These are phyloP conservation scores for Penicillium psychrofluorescens DNA, from an alignment of 495 filamentous ascomycete species.

Conservation along the genomic window DNA sequence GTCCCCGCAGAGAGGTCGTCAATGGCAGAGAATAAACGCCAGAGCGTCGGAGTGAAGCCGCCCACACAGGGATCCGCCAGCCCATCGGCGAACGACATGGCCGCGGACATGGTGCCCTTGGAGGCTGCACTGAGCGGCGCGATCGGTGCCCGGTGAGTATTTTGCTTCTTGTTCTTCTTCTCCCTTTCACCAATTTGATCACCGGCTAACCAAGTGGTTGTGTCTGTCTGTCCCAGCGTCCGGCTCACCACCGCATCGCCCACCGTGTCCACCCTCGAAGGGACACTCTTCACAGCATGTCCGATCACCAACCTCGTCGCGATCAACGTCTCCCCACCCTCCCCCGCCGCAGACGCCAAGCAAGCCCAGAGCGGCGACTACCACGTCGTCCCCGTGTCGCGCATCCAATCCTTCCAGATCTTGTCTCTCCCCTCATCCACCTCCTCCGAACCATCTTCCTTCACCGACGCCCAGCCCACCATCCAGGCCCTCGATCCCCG, in stretches of 20 bases:
- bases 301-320: conserved; percentile 59
- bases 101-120: conserved; percentile 35
- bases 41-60: conserved; percentile 33
- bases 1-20: not conserved
- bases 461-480: conserved; percentile 31
- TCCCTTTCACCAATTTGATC: not conserved
- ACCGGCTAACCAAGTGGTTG: not conserved
- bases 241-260: conserved; percentile 52
- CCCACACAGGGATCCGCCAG: conserved; percentile 21
- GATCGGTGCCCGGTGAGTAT: conserved; percentile 47
- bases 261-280: conserved; percentile 46
- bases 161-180: not conserved
- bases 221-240: conserved; percentile 35
- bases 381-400: conserved; percentile 56
- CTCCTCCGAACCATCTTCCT: conserved; percentile 29
- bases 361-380: conserved; percentile 47
- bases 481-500: conserved; percentile 44
- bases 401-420: conserved; percentile 52
- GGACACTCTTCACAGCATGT: conserved; percentile 60
- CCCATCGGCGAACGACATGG: conserved; percentile 25
- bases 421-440: conserved; percentile 58
- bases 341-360: conserved; percentile 27
- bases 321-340: conserved; percentile 42
- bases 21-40: conserved; percentile 43
- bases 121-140: conserved; percentile 42